Conservation (phyloP, 441 rosid genomes). For the Syzygium malaccense region DNA sequence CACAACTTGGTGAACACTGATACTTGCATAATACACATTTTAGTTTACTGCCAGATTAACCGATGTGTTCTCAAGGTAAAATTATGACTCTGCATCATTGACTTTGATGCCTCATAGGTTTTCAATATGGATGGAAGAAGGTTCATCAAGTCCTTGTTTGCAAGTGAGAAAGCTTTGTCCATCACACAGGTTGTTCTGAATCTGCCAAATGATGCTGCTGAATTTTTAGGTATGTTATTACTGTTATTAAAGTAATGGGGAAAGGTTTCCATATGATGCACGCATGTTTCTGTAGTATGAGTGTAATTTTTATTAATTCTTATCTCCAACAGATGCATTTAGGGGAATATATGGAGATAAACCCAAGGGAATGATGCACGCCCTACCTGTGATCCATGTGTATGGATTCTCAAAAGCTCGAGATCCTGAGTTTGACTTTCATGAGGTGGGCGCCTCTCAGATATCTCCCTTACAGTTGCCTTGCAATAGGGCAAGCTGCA, state of each 20-base stretch:
- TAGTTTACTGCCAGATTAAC: not conserved
- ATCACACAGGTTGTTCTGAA: conserved; percentile 84
- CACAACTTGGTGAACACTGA: not conserved
- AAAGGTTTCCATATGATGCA: not conserved
- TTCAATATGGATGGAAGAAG: conserved; percentile 94
- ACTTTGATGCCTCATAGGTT: conserved; percentile 28
- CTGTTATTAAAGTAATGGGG: not conserved
- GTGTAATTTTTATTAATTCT: not conserved
- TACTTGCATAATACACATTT: not conserved
- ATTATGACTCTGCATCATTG: not conserved
- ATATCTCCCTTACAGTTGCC: not conserved
- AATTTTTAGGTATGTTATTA: conserved; percentile 50
- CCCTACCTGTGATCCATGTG: conserved; percentile 68
- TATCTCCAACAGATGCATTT: conserved; percentile 52
- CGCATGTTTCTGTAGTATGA: not conserved
- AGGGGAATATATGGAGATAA: conserved; percentile 51
- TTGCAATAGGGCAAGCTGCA: not conserved
- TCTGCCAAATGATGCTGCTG: conserved; percentile 80
- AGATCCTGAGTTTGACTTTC: conserved; percentile 89
- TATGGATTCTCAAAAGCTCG: conserved; percentile 88
- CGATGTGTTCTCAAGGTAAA: not conserved
- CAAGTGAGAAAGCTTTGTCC: conserved; percentile 57
- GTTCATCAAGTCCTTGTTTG: conserved; percentile 69
- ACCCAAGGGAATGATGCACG: conserved; percentile 22
- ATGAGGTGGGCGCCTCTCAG: conserved; percentile 40